phyloP scores from a whole-genome alignment of 768 basidiomycete species.

The Suillus plorans region DNA sequence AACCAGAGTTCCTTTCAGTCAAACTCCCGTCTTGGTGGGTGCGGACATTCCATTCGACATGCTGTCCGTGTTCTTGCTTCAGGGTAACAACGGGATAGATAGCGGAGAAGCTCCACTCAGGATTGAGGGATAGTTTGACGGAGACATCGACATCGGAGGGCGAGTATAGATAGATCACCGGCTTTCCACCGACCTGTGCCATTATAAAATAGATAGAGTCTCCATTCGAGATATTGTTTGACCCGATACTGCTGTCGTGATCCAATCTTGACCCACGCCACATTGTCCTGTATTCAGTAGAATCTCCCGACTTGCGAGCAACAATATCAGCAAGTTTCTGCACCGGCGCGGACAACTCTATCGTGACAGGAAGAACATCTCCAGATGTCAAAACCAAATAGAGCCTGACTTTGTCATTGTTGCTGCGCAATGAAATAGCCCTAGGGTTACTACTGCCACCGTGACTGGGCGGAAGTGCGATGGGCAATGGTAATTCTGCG shows the following conservation, averaged over 20 bases:
- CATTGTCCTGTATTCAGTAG: not conserved
- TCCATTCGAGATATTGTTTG: not conserved
- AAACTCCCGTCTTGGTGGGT: not conserved
- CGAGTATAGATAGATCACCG: slow-evolving; percentile 5
- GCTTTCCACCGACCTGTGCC: not conserved
- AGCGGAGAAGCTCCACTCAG: slow-evolving; percentile 2
- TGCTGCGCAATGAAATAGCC: not conserved
- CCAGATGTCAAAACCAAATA: not conserved
- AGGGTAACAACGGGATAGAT: not conserved
- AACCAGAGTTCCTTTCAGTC: not conserved
- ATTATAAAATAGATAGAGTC: not conserved
- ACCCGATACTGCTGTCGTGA: not conserved
- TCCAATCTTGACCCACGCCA: not conserved
- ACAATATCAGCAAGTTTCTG: not conserved
- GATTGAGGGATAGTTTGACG: not conserved
- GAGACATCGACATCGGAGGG: not conserved
- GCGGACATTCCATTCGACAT: not conserved
- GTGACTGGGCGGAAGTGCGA: not conserved
- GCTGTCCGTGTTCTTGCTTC: not conserved
- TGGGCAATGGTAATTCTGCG: no score
- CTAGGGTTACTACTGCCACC: no score
- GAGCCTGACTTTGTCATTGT: not conserved
- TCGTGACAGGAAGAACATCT: not conserved
- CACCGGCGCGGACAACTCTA: not conserved
- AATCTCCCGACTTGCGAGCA: not conserved